These are phyloP conservation scores for Plasmodium gaboni DNA, from an alignment of 169 alveolate genomes.

Conservation along the genomic window DNA sequence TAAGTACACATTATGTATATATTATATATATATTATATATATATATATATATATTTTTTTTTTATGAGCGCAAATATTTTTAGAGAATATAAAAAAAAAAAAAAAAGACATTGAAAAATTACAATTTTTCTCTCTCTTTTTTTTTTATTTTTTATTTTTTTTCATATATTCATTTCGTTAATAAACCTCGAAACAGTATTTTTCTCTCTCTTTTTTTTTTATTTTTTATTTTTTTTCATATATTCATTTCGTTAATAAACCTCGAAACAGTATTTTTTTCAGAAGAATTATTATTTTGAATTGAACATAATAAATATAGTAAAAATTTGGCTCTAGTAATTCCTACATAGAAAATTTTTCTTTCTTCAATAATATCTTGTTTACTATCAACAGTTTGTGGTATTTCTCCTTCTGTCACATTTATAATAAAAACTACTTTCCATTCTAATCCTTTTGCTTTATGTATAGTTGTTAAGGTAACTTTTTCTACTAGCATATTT, in stretches of 20 bases:
- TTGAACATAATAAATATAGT: constrained; percentile 29
- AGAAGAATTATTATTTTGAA: constrained; percentile 30
- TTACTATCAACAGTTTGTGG: constrained; percentile 67
- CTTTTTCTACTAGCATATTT: constrained; percentile 77
- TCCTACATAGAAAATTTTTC: constrained; percentile 89
- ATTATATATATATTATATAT: no score
- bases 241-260: constrained; percentile 44
- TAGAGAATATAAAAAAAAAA: no score
- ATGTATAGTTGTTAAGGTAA: constrained; percentile 87
- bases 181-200: neutral
- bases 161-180: neutral
- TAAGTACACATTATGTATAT: no score
- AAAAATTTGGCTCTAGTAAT: constrained; percentile 85
- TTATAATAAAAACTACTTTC: constrained; percentile 86
- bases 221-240: neutral
- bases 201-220: neutral
- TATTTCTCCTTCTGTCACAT: constrained; percentile 81
- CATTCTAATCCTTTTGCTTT: constrained; percentile 90
- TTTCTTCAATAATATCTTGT: constrained; percentile 84
- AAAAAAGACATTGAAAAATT: no score
- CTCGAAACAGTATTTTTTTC: constrained; percentile 65
- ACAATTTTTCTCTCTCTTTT: neutral
- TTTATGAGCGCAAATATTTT: no score
- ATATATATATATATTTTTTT: no score
- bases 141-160: neutral